Evolutionary conservation across 306 rosid genomes (phyloP), one percentile per base, ranked within the genome.

Genomic region (Elaeagnus macrophylla): DNA sequence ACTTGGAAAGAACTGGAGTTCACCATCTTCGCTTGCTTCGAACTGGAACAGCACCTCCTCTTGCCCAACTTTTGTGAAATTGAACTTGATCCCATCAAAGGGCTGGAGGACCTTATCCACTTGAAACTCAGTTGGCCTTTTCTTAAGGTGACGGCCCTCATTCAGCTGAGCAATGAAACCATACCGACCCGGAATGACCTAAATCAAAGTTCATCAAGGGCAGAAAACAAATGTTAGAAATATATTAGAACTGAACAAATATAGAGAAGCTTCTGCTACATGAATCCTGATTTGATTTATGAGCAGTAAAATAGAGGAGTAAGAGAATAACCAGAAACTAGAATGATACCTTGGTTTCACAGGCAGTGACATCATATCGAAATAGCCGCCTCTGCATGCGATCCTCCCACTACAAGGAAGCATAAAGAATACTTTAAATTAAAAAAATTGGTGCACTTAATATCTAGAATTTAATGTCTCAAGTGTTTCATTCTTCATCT

Each of bases 61-160:
- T 61, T 89, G 97, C 20, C 95, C 97, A 73, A 89, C 89, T 78
- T 83, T 83, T 12, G 97, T 85, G 71, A 89, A 89, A 75, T 89
- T 85, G 86, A 89, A 89, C 37, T 85, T 89, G 79, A 10, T 83
- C 53, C 67, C 83, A 75, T 89, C 97, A 59, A 81, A 89, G 46
- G 95, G 94, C 65, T 89, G 97, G 39, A 89, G 95, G 37, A 85
- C 97, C 85, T 83, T 85, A 57, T 89, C 97, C 38, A 89, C 97
- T 10, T 81, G 81, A 57, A 89, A 89, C 67, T 89, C 97, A 0
- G 97, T 89, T 37, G 97, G 97, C 42, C 97, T 74, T 81, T 89
- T 89, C 94, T 85, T 89, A 61, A 85, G 85, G 71, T 89, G 97
- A 51, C 97, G 97, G 25, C 97, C 97, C 81, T 89, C 95, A 0